These are phyloP conservation scores for Fraxinus platypoda DNA, from an alignment of 305 asterid species.

Conservation along the genomic window DNA sequence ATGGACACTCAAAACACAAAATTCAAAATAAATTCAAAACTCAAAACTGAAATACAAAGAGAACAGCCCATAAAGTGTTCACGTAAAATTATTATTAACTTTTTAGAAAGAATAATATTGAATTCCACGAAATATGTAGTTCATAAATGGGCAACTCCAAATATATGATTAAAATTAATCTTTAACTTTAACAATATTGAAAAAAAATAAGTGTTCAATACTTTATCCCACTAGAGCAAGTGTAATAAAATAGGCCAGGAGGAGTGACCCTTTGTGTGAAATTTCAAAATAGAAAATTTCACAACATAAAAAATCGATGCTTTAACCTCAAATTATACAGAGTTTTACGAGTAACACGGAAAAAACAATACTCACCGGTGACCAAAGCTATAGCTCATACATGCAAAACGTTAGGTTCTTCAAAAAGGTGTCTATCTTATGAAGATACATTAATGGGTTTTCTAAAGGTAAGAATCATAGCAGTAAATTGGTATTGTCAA, in stretches of 20 bases:
- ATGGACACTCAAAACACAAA: no score
- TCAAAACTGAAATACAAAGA: no score
- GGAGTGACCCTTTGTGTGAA: neutral
- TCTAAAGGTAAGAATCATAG: conserved; percentile 22
- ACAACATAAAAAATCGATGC: neutral
- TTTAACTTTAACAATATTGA: no score
- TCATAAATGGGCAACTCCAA: no score
- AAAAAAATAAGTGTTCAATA: no score
- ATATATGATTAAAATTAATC: no score
- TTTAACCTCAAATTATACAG: neutral
- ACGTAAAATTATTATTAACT: neutral
- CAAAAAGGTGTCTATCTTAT: conserved; percentile 9
- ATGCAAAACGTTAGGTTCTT: conserved; percentile 25
- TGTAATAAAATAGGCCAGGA: neutral
- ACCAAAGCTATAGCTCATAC: neutral
- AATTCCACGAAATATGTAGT: no score
- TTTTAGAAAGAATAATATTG: neutral
- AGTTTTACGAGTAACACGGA: neutral
- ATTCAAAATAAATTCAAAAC: no score
- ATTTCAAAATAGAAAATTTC: neutral
- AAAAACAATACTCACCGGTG: neutral
- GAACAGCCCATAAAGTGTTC: no score
- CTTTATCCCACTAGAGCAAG: neutral
- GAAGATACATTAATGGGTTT: conserved; percentile 13
- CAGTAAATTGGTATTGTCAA: conserved; percentile 13